These are phyloP conservation scores for Pichia norvegensis DNA, from an alignment of 1,139 yeast genomes.

Conservation along the genomic window DNA sequence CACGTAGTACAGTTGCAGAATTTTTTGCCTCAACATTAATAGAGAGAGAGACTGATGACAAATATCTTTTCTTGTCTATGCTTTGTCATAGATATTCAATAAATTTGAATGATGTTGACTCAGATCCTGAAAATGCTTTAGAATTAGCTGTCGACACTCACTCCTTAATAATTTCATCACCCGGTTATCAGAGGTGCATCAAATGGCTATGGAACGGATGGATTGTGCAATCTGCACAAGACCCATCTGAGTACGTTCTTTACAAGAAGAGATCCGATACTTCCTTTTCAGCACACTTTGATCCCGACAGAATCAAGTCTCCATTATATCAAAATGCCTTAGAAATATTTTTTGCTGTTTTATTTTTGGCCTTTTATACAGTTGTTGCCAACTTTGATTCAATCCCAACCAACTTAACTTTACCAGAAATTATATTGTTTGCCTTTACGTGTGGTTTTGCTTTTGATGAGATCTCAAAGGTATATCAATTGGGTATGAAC, in stretches of 20 bases:
- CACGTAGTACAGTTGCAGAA: constrained; percentile 66
- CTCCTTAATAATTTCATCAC: constrained; percentile 63
- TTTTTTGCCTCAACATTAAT: constrained; percentile 61
- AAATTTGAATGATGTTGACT: constrained; percentile 53
- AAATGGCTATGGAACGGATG: constrained; percentile 93
- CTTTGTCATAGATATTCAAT: constrained; percentile 70
- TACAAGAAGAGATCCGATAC: constrained; percentile 55
- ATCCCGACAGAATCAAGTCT: constrained; percentile 76
- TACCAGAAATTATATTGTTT: constrained; percentile 52
- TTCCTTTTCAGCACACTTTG: constrained; percentile 57
- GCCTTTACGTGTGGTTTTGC: constrained; percentile 60
- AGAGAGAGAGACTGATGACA: constrained; percentile 49
- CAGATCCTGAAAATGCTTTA: constrained; percentile 59
- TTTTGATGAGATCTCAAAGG: constrained; percentile 58
- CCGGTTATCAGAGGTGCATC: constrained; percentile 80
- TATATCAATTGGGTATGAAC: constrained; percentile 67
- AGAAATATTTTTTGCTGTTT: constrained; percentile 60
- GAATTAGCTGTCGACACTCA: constrained; percentile 87
- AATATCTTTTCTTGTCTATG: constrained; percentile 67
- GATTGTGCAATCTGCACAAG: constrained; percentile 69
- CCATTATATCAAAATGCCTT: constrained; percentile 74
- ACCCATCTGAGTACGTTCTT: constrained; percentile 61
- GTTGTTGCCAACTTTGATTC: constrained; percentile 50
- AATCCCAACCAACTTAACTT: constrained; percentile 23
- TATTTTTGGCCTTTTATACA: constrained; percentile 58